Evolutionary conservation across 2,329 filamentous ascomycete genomes (phyloP).

Genomic region (Huntiella moniliformis): DNA sequence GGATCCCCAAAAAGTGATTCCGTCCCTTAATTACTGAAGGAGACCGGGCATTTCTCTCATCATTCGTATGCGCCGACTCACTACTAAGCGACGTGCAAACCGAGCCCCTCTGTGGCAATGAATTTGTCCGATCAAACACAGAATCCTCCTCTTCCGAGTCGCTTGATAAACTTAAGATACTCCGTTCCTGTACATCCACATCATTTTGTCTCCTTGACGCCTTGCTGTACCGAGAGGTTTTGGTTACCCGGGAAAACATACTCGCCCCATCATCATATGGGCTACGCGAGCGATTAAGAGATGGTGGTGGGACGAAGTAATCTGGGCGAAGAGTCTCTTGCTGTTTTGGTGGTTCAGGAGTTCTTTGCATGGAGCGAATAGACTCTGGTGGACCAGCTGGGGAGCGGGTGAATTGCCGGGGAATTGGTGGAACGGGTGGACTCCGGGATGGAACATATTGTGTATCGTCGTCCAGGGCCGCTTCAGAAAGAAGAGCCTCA

Average conservation of each 20-base stretch:
- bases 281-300: background rate
- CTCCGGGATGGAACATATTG: constrained; percentile 3
- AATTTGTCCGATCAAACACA: constrained; percentile 9
- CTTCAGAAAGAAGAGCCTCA: constrained; percentile 4
- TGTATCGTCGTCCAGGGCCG: constrained; percentile 2
- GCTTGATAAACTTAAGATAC: constrained; percentile 37
- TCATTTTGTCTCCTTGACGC: constrained; percentile 24
- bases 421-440: constrained; percentile 1
- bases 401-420: background rate
- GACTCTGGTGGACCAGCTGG: constrained; percentile 6
- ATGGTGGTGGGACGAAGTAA: constrained; percentile 2
- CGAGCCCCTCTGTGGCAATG: constrained; percentile 8
- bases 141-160: constrained; percentile 34
- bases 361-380: constrained; percentile 3
- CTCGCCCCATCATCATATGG: constrained; percentile 27
- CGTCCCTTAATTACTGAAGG: constrained; percentile 20
- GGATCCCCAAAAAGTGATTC: constrained; percentile 26
- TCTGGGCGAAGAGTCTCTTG: constrained; percentile 8
- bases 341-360: background rate
- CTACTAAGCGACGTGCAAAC: constrained; percentile 11
- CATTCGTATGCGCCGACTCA: constrained; percentile 7
- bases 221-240: constrained; percentile 25
- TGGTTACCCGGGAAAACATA: constrained; percentile 35
- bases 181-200: constrained; percentile 34
- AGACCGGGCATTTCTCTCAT: constrained; percentile 9